Evolutionary conservation across 2,329 filamentous ascomycete genomes (phyloP).

Genomic region (Arthroderma uncinatum): DNA sequence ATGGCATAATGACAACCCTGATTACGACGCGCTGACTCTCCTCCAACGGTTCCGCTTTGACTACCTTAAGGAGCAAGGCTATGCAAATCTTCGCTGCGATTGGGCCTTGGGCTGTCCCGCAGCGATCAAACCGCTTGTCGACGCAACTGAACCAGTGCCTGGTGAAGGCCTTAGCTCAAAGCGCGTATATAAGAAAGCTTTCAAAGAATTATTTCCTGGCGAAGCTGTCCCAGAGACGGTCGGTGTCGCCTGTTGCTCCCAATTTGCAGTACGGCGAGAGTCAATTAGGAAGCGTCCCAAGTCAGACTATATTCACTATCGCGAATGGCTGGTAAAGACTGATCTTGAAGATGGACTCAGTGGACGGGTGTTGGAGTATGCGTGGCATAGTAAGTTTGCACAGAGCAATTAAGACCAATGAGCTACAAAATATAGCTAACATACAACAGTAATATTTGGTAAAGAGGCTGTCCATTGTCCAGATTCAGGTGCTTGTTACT

Average conservation of each 20-base stretch:
- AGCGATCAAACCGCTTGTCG: constrained; percentile 42
- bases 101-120: constrained; percentile 49
- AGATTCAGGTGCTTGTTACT: constrained; percentile 51
- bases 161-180: constrained; percentile 28
- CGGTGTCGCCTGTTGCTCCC: constrained; percentile 52
- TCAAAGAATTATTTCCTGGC: constrained; percentile 39
- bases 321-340: constrained; percentile 50
- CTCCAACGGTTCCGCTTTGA: constrained; percentile 42
- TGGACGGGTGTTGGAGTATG: constrained; percentile 53
- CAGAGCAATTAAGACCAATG: background rate
- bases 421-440: background rate
- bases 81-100: constrained; percentile 50
- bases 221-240: constrained; percentile 40
- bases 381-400: constrained; percentile 40
- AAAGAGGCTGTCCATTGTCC: constrained; percentile 51
- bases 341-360: constrained; percentile 45
- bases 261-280: constrained; percentile 51
- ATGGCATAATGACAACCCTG: constrained; percentile 50
- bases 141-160: constrained; percentile 36
- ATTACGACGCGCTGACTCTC: constrained; percentile 40
- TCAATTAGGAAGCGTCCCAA: constrained; percentile 45
- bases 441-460: constrained; percentile 24
- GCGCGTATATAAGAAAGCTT: constrained; percentile 33
- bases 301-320: constrained; percentile 45
- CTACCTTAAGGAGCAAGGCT: constrained; percentile 43